Conservation (phyloP, 2,329 filamentous ascomycete species). For the Furcasterigmium furcatum region DNA sequence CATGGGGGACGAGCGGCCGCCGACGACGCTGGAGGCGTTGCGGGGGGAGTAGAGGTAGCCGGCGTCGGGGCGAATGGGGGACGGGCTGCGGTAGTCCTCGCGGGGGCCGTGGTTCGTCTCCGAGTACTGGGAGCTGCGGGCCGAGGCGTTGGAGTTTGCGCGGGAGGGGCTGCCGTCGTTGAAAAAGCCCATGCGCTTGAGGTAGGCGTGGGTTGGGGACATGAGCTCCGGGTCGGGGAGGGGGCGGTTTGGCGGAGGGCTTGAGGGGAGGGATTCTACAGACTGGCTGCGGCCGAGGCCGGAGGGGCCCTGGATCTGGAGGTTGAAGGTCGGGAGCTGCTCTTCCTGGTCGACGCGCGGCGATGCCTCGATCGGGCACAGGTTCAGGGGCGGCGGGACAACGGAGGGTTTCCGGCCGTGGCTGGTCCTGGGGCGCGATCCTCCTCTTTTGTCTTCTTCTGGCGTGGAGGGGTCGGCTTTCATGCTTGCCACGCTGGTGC, state of each 20-base stretch:
- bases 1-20: neutral
- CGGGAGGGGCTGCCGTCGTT: neutral
- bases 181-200: neutral
- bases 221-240: conserved; percentile 1
- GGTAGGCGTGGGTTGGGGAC: neutral
- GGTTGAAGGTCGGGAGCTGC: neutral
- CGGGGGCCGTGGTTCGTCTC: neutral
- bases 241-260: neutral
- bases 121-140: neutral
- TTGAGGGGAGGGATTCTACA: neutral
- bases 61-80: neutral
- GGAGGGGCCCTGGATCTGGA: neutral
- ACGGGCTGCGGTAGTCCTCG: neutral
- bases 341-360: neutral
- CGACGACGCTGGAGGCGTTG: neutral
- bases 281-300: neutral
- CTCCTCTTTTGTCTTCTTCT: conserved; percentile 6
- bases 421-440: conserved; percentile 1
- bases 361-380: conserved; percentile 4
- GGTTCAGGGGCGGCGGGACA: conserved; percentile 9
- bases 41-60: neutral
- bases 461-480: conserved; percentile 9
- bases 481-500: conserved; percentile 10
- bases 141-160: conserved; percentile 1
- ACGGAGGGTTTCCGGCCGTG: conserved; percentile 5